Evolutionary conservation across 1,284 basidiomycete genomes (phyloP).

Genomic region (Stereum hirsutum): DNA sequence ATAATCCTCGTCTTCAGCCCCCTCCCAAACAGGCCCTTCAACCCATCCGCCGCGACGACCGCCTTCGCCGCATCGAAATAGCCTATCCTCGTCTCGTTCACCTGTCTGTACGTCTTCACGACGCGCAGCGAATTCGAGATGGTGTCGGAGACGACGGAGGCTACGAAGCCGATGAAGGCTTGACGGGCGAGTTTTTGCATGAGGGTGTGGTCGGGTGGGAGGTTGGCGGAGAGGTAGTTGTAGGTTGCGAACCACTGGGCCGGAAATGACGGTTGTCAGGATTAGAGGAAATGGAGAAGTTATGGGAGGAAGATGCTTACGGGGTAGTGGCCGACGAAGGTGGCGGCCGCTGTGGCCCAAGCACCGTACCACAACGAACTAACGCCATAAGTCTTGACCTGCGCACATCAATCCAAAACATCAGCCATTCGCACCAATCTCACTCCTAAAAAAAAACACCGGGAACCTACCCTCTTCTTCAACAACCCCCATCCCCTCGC

Average conservation of each 20-base stretch:
- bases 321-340: conserved; percentile 86
- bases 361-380: conserved; percentile 83
- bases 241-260: conserved; percentile 72
- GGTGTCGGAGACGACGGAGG: conserved; percentile 76
- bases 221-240: conserved; percentile 61
- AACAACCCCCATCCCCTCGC: conserved; percentile 57
- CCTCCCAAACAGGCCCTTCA: conserved; percentile 64
- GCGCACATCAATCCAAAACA: not conserved
- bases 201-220: conserved; percentile 49
- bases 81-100: conserved; percentile 68
- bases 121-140: conserved; percentile 84
- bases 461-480: conserved; percentile 45
- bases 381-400: conserved; percentile 70
- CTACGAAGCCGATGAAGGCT: conserved; percentile 81
- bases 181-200: conserved; percentile 60
- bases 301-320: conserved; percentile 22
- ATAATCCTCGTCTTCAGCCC: conserved; percentile 78
- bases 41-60: conserved; percentile 59
- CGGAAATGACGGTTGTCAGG: conserved; percentile 1
- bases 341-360: conserved; percentile 80
- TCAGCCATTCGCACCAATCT: too few relatives aligned
- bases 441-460: not conserved
- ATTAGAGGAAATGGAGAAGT: not conserved
- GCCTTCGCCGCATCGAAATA: conserved; percentile 63
- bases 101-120: conserved; percentile 87